Evolutionary conservation across 495 filamentous ascomycete species (phyloP), one percentile per base, ranked within the genome.

Genomic region (Aspergillus panamensis): DNA sequence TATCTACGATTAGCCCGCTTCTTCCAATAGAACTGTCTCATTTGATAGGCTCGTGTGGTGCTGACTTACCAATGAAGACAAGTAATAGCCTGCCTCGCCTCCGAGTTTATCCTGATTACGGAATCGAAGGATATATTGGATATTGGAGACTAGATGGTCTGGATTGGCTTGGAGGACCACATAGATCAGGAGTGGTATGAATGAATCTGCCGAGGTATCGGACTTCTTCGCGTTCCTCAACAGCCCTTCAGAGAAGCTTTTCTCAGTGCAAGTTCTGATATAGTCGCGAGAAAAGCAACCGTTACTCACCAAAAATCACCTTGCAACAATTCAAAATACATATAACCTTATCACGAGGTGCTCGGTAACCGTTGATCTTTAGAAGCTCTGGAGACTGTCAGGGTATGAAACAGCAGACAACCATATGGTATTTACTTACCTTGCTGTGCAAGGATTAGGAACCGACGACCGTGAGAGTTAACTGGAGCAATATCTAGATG

Each of bases 261-360:
- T 6, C 13, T 31, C 16, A 25, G 12, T 45, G 37, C 35, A 13
- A 0, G 35, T 13, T 8, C 8, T 39, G 10, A 39, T 39, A 39
- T 3, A 5, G 35, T 39, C 47, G 3, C 8, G 42, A 13, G 13
- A 31, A 31, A 20, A 9, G 10, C 13, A 30, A 6, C 9, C 20
- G 51, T 17, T 40, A 65, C 82, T 64, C 70, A 90, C 92, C 94
- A 77, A 99, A 97, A 53, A 99, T 97, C 53, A 99, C 94, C 71
- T 99, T 99, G 81, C 94, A 99, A 74, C 92, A 96, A 73, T 99
- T 99, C 45, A 99, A 73, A 51, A 97, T 90, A 71, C 94, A 97
- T 45, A 99, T 97, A 17, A 99, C 91, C 72, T 99, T 99, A 74
- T 99, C 94, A 67, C 94, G 80, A 12, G 94, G 94, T 10, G 94